Evolutionary conservation across 1,139 yeast genomes (phyloP).

Genomic region (Candida labiduridarum): DNA sequence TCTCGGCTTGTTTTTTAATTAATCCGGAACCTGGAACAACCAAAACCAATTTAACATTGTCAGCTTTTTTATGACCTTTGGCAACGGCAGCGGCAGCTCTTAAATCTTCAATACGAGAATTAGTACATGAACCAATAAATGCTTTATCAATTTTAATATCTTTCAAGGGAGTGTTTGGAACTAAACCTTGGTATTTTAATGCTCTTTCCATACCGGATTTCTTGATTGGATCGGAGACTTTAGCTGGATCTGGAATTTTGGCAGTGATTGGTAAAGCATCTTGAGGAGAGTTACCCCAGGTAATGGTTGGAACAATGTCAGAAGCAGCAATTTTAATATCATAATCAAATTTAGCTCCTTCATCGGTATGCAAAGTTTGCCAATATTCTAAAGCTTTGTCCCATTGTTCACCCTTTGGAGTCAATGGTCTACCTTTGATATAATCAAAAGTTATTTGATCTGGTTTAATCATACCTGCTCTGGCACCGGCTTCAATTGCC

Average conservation of each 20-base stretch:
- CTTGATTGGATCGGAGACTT: conserved; percentile 70
- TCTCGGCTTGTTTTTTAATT: conserved; percentile 90
- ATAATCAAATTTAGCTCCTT: conserved; percentile 84
- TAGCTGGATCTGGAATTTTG: conserved; percentile 84
- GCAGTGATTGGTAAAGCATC: conserved; percentile 96
- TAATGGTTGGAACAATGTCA: conserved; percentile 92
- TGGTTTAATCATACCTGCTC: conserved; percentile 99
- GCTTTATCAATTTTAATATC: conserved; percentile 84
- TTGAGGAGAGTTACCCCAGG: conserved; percentile 99
- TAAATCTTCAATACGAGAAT: conserved; percentile 95
- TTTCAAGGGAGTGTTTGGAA: conserved; percentile 76
- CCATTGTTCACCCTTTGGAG: conserved; percentile 94
- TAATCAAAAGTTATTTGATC: conserved; percentile 87
- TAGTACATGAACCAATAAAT: conserved; percentile 97
- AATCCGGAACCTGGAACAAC: conserved; percentile 98
- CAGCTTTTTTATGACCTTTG: conserved; percentile 87
- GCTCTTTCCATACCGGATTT: conserved; percentile 90
- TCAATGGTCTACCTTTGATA: conserved; percentile 89
- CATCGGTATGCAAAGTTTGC: conserved; percentile 84
- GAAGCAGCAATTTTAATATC: conserved; percentile 80
- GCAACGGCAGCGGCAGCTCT: conserved; percentile 95
- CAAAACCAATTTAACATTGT: conserved; percentile 75
- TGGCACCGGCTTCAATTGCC: conserved; percentile 98
- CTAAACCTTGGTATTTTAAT: conserved; percentile 86
- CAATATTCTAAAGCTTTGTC: conserved; percentile 91